Conservation (phyloP, 2,329 filamentous ascomycete species). For the Colletotrichum spinosum region DNA sequence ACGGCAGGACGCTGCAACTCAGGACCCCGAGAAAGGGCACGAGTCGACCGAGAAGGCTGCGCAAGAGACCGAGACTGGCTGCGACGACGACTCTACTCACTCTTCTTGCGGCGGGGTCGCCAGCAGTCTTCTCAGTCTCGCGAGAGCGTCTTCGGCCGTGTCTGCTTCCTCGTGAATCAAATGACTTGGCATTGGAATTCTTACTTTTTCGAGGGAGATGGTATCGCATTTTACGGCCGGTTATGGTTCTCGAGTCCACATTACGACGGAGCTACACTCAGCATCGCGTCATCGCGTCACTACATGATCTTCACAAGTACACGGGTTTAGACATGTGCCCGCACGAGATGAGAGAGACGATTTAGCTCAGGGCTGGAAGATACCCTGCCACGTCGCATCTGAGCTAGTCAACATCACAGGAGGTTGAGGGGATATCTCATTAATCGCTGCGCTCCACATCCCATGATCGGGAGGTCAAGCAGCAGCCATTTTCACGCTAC, state of each 20-base stretch:
- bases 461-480: not conserved
- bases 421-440: conserved; percentile 15
- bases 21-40: conserved; percentile 26
- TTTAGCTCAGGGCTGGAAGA: conserved; percentile 8
- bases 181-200: not conserved
- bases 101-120: conserved; percentile 62
- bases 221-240: not conserved
- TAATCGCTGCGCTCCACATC: conserved; percentile 4
- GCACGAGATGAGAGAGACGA: not conserved
- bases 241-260: not conserved
- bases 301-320: not conserved
- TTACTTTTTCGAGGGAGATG: not conserved
- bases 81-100: conserved; percentile 54
- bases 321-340: not conserved
- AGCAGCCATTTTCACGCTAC: conserved; percentile 9
- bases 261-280: conserved; percentile 4
- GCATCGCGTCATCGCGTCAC: not conserved
- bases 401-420: not conserved
- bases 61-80: conserved; percentile 14
- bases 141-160: conserved; percentile 41
- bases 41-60: conserved; percentile 39
- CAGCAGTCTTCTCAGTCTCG: conserved; percentile 63
- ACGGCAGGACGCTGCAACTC: conserved; percentile 18
- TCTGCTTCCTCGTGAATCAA: conserved; percentile 25
- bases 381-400: not conserved